A percentile compares a stretch with the other conserved stretches of the same genome.
Evolutionary conservation across 2,329 filamentous ascomycete species (phyloP).

Genomic region (Salinomyces thailandicus): DNA sequence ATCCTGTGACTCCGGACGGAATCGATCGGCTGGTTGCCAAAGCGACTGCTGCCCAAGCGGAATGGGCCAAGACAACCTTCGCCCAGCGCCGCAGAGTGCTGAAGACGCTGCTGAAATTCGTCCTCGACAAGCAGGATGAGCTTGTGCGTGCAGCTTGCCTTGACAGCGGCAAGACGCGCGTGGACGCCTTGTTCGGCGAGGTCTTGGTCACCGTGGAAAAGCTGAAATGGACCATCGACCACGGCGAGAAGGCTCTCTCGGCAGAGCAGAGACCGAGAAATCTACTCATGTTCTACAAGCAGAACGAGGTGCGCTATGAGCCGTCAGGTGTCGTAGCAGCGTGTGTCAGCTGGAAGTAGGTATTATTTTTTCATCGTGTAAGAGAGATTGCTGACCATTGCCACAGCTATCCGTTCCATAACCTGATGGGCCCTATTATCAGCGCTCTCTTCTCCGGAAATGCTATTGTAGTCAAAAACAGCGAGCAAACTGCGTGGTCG

Average conservation of each 20-base stretch:
- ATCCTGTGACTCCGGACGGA: slow-evolving; percentile 62
- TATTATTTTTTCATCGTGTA: too few species aligned
- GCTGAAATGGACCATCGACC: slow-evolving; percentile 82
- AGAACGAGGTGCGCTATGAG: slow-evolving; percentile 81
- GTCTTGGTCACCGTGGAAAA: slow-evolving; percentile 91
- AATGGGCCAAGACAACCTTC: slow-evolving; percentile 73
- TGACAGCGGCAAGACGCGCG: slow-evolving; percentile 91
- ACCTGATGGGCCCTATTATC: slow-evolving; percentile 83
- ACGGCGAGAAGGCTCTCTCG: slow-evolving; percentile 71
- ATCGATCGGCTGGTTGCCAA: slow-evolving; percentile 70
- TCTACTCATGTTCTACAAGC: slow-evolving; percentile 90
- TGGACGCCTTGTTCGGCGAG: slow-evolving; percentile 89
- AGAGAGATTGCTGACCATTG: too few species aligned
- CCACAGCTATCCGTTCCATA: slow-evolving; percentile 58
- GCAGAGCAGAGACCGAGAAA: slow-evolving; percentile 72
- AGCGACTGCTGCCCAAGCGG: slow-evolving; percentile 61
- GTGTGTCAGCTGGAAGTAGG: slow-evolving; percentile 91
- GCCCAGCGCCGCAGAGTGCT: slow-evolving; percentile 67
- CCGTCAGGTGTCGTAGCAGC: slow-evolving; percentile 87
- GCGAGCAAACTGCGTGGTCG: slow-evolving; percentile 93
- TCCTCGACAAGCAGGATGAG: slow-evolving; percentile 79
- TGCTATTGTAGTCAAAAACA: slow-evolving; percentile 83
- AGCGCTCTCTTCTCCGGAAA: slow-evolving; percentile 86
- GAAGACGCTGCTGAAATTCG: slow-evolving; percentile 66
- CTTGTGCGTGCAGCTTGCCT: slow-evolving; percentile 79